These are phyloP conservation scores for Metroxylon sagu DNA, from an alignment of 176 grass and related monocot species.

Conservation along the genomic window DNA sequence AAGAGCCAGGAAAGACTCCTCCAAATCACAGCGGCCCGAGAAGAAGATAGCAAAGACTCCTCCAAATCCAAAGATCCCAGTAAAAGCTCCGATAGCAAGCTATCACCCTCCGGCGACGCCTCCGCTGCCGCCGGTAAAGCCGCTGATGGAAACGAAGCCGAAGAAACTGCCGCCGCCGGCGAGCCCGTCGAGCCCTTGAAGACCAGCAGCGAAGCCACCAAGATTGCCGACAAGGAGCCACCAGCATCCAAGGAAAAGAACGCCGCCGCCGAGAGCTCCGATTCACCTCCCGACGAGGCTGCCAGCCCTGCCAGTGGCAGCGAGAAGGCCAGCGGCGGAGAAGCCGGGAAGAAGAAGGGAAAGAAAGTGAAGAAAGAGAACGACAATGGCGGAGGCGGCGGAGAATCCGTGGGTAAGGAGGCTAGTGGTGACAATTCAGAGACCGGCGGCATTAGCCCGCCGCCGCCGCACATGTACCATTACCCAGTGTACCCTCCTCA, in stretches of 20 bases:
- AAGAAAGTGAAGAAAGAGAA: background rate
- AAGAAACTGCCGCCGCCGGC: background rate
- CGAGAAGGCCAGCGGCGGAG: background rate
- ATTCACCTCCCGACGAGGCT: slow-evolving; percentile 13
- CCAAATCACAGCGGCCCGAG: background rate
- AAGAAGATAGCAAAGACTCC: slow-evolving; percentile 7
- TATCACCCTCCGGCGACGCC: background rate
- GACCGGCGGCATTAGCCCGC: slow-evolving; percentile 30
- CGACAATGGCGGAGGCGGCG: background rate
- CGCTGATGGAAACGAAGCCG: background rate
- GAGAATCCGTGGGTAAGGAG: background rate
- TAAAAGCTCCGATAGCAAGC: slow-evolving; percentile 2
- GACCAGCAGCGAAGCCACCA: slow-evolving; percentile 10
- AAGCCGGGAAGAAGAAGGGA: background rate
- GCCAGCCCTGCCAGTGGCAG: slow-evolving; percentile 7
- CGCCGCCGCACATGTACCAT: slow-evolving; percentile 24
- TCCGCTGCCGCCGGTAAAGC: background rate
- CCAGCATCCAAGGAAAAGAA: slow-evolving; percentile 15
- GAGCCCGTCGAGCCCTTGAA: background rate
- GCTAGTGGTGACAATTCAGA: background rate
- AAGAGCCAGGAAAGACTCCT: slow-evolving; percentile 7
- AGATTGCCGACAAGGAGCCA: background rate
- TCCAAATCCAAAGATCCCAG: slow-evolving; percentile 16
- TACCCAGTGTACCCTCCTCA: background rate
- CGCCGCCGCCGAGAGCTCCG: background rate